A percentile compares a stretch with the other conserved stretches of the same genome.
phyloP scores from a whole-genome alignment of 495 filamentous ascomycete genomes.

The Aspergillus campestris region DNA sequence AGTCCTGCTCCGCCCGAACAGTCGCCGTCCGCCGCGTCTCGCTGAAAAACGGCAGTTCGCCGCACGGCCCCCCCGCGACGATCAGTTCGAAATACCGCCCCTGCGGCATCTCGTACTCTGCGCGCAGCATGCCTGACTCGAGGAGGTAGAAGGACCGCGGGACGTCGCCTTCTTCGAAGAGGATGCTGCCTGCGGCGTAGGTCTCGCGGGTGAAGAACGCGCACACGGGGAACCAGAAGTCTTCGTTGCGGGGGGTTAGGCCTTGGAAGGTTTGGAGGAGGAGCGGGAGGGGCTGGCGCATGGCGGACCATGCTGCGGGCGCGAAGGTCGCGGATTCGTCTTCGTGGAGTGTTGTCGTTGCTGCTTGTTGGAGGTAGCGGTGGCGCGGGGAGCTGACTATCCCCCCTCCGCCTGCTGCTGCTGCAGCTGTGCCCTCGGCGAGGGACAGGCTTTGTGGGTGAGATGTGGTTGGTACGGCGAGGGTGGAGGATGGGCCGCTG shows the following conservation, averaged over 20 bases:
- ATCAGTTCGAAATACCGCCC: constrained; percentile 85
- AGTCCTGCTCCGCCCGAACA: constrained; percentile 71
- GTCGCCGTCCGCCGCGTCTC: constrained; percentile 81
- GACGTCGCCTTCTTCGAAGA: constrained; percentile 65
- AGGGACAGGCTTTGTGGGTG: constrained; percentile 17
- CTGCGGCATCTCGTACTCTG: constrained; percentile 83
- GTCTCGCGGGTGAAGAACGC: constrained; percentile 62
- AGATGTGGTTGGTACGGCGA: constrained; percentile 39
- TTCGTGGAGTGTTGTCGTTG: constrained; percentile 61
- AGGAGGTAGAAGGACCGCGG: constrained; percentile 84
- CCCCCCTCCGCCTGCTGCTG: constrained; percentile 1
- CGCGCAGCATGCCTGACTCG: constrained; percentile 78
- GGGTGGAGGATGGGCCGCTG: constrained; percentile 9
- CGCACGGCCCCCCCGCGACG: constrained; percentile 88
- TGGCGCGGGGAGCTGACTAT: constrained; percentile 72
- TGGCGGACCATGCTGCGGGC: constrained; percentile 61
- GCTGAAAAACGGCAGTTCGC: constrained; percentile 92
- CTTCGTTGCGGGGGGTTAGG: constrained; percentile 67
- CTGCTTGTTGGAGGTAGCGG: constrained; percentile 67
- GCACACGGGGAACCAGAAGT: constrained; percentile 82
- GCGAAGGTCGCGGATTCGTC: constrained; percentile 37
- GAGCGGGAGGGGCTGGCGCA: constrained; percentile 81
- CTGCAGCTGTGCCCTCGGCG: too few relatives aligned
- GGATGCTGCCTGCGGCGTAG: constrained; percentile 56
- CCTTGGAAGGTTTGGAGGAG: constrained; percentile 89